Evolutionary conservation across 1,139 yeast genomes (phyloP), one percentile per base, ranked within the genome.

Genomic region (Candida mesenterica): DNA sequence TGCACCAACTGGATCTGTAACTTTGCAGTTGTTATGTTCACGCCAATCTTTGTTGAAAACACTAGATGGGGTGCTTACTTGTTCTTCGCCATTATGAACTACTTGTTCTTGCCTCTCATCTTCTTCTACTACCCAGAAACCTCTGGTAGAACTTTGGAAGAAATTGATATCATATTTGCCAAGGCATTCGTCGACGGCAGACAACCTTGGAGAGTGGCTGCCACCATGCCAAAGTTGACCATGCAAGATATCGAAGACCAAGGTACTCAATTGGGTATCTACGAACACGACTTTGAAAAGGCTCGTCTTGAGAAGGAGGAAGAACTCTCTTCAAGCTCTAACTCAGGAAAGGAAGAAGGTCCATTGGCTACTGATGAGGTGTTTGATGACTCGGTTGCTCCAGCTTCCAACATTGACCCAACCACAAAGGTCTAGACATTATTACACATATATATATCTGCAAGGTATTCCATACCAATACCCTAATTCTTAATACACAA

Each of bases 11-110:
- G 77, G 77, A 53, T 66, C 36, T 64, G 67, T 58, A 72, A 72
- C 57, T 74, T 73, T 48, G 63, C 74, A 54, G 76, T 73, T 18
- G 77, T 74, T 34, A 67, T 70, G 71, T 66, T 75, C 45, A 75
- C 80, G 10, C 81, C 81, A 1, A 58, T 72, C 27, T 73, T 72
- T 28, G 68, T 75, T 52, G 53, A 52, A 33, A 59, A 59, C 38
- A 68, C 76, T 34, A 56, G 59, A 14, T 62, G 68, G 53, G 67
- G 68, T 43, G 70, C 74, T 23, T 75, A 73, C 56, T 47, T 56
- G 43, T 56, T 55, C 48, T 56, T 56, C 29, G 57, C 60, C 8
- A 42, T 34, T 24, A 43, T 56, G 48, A 56, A 56, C 55, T 55
- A 40, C 48, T 38, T 49, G 34, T 56, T 54, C 39, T 40, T 55